Evolutionary conservation across 805 yeast genomes (phyloP), one percentile per base, ranked within the genome.

Genomic region (Candida wancherniae): DNA sequence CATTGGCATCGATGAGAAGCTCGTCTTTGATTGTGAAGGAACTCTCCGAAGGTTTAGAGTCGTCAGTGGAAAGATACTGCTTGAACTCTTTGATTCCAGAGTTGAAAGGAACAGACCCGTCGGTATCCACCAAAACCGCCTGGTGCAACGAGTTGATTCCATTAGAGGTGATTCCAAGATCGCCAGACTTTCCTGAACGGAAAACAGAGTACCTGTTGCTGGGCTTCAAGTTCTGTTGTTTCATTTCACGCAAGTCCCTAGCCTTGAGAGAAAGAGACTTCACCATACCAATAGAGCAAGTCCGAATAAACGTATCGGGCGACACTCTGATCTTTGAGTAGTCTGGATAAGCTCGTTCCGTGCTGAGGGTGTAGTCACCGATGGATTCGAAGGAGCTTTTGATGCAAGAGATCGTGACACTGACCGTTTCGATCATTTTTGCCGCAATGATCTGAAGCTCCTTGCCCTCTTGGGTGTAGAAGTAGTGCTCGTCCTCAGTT

Each of bases 391-490:
- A 51, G 24, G 77, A 62, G 34, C 61, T 67, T 39, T 70, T 54
- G 32, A 80, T 76, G 7, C 75, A 71, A 1, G 55, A 47, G 13
- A 76, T 63, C 1, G 80, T 71, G 13, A 54, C 46, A 8, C 73
- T 51, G 15, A 77, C 74, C 1, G 76, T 61, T 27, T 68, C 65
- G 15, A 83, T 62, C 77, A 80, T 77, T 39, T 69, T 69, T 2
- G 83, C 68, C 1, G 81, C 71, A 24, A 75, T 69, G 20, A 71
- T 69, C 29, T 80, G 74, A 50, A 83, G 64, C 9, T 67, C 69
- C 29, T 77, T 78, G 12, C 90, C 90, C 51, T 82, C 87, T 24
- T 63, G 64, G 0, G 87, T 74, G 46, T 76, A 77, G 35, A 63
- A 69, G 41, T 78, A 81, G 20, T 53, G 52, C 7, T 33, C 37